Evolutionary conservation across 768 basidiomycete genomes (phyloP).

Genomic region (Albatrellus ellisii): DNA sequence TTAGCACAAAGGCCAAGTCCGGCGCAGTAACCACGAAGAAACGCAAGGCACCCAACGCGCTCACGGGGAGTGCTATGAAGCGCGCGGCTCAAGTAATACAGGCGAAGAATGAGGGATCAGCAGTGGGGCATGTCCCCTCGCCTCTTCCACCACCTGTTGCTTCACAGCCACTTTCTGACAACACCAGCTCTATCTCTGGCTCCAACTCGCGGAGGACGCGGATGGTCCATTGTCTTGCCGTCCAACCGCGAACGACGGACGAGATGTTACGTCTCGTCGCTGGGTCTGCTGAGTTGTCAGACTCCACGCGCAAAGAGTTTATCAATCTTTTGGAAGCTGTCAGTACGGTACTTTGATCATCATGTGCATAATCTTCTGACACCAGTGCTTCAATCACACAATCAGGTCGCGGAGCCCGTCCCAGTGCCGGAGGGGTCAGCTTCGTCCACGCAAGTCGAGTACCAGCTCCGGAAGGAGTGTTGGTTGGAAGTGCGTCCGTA

Average conservation of each 20-base stretch:
- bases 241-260: constrained; percentile 28
- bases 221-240: constrained; percentile 41
- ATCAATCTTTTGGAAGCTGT: constrained; percentile 39
- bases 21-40: constrained; percentile 11
- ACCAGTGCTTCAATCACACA: neutral
- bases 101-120: constrained; percentile 14
- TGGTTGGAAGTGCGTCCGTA: constrained; percentile 66
- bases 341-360: constrained; percentile 9
- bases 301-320: constrained; percentile 30
- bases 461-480: constrained; percentile 38
- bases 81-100: constrained; percentile 9
- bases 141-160: constrained; percentile 15
- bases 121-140: constrained; percentile 19
- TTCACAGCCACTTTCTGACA: constrained; percentile 6
- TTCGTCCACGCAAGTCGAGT: constrained; percentile 16
- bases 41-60: constrained; percentile 5
- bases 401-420: neutral
- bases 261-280: constrained; percentile 27
- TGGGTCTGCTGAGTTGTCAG: constrained; percentile 23
- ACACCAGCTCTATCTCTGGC: too few species aligned
- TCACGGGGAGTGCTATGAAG: constrained; percentile 5
- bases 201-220: constrained; percentile 21
- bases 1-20: constrained; percentile 22
- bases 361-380: neutral
- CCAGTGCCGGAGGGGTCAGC: neutral